Conservation (phyloP, 129 eudicot genomes). For the Sambucus nigra region DNA sequence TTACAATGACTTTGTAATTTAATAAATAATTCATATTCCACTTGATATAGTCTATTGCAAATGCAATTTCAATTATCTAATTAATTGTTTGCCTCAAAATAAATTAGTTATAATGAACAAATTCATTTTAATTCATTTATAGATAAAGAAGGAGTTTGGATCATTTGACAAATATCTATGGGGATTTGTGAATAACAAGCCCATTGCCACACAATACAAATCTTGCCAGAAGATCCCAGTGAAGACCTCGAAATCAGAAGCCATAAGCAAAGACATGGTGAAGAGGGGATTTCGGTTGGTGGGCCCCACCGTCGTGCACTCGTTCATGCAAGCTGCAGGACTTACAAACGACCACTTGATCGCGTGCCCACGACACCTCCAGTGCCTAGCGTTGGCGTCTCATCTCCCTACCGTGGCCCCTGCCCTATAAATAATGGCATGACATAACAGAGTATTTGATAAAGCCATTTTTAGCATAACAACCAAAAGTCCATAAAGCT, state of each 20-base stretch:
- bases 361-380: slow-evolving; percentile 59
- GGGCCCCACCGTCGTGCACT: slow-evolving; percentile 80
- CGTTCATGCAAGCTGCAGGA: slow-evolving; percentile 93
- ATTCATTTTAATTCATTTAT: slow-evolving; percentile 4
- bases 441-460: not conserved
- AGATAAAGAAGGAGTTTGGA: slow-evolving; percentile 59
- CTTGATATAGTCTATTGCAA: no score
- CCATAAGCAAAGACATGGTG: slow-evolving; percentile 91
- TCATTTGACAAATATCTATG: slow-evolving; percentile 80
- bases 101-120: not conserved
- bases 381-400: slow-evolving; percentile 33
- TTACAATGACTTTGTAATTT: no score
- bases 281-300: slow-evolving; percentile 76
- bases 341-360: slow-evolving; percentile 83
- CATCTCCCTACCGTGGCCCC: no score
- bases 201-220: slow-evolving; percentile 55
- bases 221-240: slow-evolving; percentile 69
- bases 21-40: no score
- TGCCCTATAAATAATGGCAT: no score
- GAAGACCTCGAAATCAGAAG: slow-evolving; percentile 84
- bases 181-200: slow-evolving; percentile 80
- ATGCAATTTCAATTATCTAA: no score
- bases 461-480: not conserved
- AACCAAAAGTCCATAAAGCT: no score
- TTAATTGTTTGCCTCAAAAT: no score